Conservation (phyloP, 2,329 filamentous ascomycete genomes). For the Sporothrix euskadiensis region DNA sequence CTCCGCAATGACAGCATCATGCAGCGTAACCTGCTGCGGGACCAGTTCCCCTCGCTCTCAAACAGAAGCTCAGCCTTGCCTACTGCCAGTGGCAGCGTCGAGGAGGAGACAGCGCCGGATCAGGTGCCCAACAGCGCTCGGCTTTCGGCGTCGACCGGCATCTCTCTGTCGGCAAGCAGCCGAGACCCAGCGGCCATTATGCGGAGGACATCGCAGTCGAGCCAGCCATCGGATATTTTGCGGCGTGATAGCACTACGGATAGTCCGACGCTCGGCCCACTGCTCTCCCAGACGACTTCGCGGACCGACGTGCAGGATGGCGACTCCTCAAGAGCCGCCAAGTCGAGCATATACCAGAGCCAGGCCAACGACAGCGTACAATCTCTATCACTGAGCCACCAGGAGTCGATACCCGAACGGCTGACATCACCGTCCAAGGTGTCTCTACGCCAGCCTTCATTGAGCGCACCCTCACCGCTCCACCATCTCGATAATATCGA, state of each 20-base stretch:
- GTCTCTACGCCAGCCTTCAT: not conserved
- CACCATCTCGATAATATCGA: slow-evolving; percentile 4
- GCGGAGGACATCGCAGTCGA: slow-evolving; percentile 53
- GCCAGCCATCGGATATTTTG: slow-evolving; percentile 48
- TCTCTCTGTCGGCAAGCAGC: slow-evolving; percentile 36
- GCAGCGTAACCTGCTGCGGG: not conserved
- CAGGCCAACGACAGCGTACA: slow-evolving; percentile 59
- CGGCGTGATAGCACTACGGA: slow-evolving; percentile 50
- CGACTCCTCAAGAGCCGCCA: slow-evolving; percentile 59
- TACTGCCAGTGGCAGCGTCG: not conserved
- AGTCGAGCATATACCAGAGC: slow-evolving; percentile 57
- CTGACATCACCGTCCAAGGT: not conserved
- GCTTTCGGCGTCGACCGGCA: slow-evolving; percentile 45
- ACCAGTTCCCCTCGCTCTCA: not conserved
- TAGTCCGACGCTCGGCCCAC: slow-evolving; percentile 63
- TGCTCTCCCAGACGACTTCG: slow-evolving; percentile 46
- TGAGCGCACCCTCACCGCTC: slow-evolving; percentile 1
- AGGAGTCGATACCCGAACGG: slow-evolving; percentile 48
- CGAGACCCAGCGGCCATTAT: slow-evolving; percentile 43
- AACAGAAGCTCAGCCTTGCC: slow-evolving; percentile 1
- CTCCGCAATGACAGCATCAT: slow-evolving; percentile 23
- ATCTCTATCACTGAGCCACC: slow-evolving; percentile 54
- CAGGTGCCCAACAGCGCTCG: not conserved
- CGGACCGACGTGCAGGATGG: slow-evolving; percentile 61
- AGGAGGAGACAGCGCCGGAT: not conserved